phyloP scores from a whole-genome alignment of 176 grass and related monocot genomes.

The Oryza glumipatula region DNA sequence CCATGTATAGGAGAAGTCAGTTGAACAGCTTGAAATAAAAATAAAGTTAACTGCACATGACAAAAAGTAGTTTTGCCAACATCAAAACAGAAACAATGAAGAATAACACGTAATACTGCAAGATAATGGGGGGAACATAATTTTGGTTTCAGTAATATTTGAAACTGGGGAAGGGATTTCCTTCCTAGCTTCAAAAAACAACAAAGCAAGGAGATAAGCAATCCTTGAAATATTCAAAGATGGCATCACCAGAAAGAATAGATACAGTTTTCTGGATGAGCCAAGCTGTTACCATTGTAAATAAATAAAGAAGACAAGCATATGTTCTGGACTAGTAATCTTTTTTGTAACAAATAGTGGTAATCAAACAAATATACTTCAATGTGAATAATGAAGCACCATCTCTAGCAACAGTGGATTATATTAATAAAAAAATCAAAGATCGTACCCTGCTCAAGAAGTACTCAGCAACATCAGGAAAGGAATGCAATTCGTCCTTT shows the following conservation, averaged over 20 bases:
- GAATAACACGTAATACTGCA: not conserved
- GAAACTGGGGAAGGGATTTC: too few species aligned
- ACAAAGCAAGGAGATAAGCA: not conserved
- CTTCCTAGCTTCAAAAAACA: too few species aligned
- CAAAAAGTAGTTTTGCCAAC: conserved; percentile 6
- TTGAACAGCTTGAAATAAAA: conserved; percentile 12
- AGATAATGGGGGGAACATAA: not conserved
- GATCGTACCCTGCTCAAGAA: conserved; percentile 82
- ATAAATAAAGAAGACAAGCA: not conserved
- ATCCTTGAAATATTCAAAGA: conserved; percentile 1
- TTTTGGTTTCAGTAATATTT: too few species aligned
- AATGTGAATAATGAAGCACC: not conserved
- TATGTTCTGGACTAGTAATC: not conserved
- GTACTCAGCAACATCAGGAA: conserved; percentile 85
- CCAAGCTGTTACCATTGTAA: not conserved
- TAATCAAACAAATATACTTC: conserved; percentile 5
- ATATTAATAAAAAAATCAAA: conserved; percentile 19
- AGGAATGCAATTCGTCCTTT: conserved; percentile 82
- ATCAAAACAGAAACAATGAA: not conserved
- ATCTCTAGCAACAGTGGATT: not conserved
- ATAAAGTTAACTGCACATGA: not conserved
- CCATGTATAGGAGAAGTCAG: not conserved
- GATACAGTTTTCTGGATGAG: not conserved
- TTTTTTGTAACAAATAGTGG: not conserved
- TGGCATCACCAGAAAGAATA: not conserved